Conservation (phyloP, 331 rosid genomes). For the Cucumis variabilis region DNA sequence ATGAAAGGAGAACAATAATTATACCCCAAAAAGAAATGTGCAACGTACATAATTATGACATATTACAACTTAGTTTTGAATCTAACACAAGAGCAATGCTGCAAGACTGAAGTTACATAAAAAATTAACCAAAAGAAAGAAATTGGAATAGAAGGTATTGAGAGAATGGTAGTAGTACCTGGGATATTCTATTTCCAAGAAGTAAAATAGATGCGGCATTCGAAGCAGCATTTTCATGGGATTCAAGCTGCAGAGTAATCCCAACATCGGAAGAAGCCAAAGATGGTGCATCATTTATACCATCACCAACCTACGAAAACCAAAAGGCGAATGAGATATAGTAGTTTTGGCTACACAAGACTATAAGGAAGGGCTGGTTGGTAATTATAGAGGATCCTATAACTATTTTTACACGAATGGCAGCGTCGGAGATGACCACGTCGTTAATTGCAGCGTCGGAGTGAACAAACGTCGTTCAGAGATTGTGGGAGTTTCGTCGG, state of each 20-base stretch:
- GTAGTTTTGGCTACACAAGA: background rate
- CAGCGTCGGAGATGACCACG: too few relatives aligned
- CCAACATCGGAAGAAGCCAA: slow-evolving; percentile 97
- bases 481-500: too few relatives aligned
- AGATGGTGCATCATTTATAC: slow-evolving; percentile 98
- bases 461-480: too few relatives aligned
- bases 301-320: slow-evolving; percentile 86
- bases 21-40: background rate
- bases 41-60: background rate
- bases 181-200: slow-evolving; percentile 91
- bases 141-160: slow-evolving; percentile 2
- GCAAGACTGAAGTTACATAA: background rate
- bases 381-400: background rate
- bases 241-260: slow-evolving; percentile 86
- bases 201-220: slow-evolving; percentile 96
- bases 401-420: background rate
- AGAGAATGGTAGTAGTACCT: slow-evolving; percentile 48
- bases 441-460: too few relatives aligned
- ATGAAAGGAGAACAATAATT: background rate
- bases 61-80: background rate
- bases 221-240: slow-evolving; percentile 95
- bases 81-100: background rate
- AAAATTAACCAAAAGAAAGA: slow-evolving; percentile 33
- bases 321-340: background rate
- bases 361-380: background rate